phyloP scores from a whole-genome alignment of 108 stramenopile genomes.

The Cyclotella atomus region DNA sequence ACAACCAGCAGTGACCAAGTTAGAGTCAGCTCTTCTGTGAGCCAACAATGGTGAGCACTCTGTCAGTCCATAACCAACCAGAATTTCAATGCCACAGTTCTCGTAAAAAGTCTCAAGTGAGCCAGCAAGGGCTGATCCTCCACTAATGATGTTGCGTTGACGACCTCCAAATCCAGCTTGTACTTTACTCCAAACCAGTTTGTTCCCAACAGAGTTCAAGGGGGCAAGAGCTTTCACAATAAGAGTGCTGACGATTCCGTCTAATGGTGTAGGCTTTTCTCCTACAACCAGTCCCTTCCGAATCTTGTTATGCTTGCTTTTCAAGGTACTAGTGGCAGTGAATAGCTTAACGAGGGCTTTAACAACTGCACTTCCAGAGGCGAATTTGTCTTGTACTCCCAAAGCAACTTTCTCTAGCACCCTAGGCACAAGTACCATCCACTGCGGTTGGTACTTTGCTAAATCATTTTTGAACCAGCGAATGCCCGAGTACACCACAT shows the following conservation, averaged over 20 bases:
- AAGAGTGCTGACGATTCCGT: conserved; percentile 52
- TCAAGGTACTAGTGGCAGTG: conserved; percentile 58
- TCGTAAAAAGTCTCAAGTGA: conserved; percentile 91
- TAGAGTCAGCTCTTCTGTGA: conserved; percentile 46
- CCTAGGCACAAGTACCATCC: conserved; percentile 92
- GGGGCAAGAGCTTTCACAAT: conserved; percentile 67
- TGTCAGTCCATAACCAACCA: conserved; percentile 93
- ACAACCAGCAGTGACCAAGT: conserved; percentile 59
- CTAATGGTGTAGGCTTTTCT: conserved; percentile 55
- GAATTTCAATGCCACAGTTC: conserved; percentile 77
- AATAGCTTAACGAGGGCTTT: conserved; percentile 79
- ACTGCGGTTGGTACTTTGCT: conserved; percentile 90
- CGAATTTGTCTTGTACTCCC: conserved; percentile 91
- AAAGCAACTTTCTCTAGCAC: conserved; percentile 90
- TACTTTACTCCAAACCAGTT: conserved; percentile 92
- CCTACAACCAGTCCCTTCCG: conserved; percentile 78
- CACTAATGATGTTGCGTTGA: conserved; percentile 81
- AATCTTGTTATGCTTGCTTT: conserved; percentile 68
- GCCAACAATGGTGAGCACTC: conserved; percentile 72
- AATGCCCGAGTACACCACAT: conserved; percentile 89
- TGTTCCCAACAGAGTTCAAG: conserved; percentile 85
- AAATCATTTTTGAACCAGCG: conserved; percentile 92
- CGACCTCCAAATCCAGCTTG: conserved; percentile 91
- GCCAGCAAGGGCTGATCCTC: conserved; percentile 90
- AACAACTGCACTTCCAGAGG: conserved; percentile 69